Conservation (phyloP, 441 rosid genomes). For the Hypseocharis bilobata region DNA sequence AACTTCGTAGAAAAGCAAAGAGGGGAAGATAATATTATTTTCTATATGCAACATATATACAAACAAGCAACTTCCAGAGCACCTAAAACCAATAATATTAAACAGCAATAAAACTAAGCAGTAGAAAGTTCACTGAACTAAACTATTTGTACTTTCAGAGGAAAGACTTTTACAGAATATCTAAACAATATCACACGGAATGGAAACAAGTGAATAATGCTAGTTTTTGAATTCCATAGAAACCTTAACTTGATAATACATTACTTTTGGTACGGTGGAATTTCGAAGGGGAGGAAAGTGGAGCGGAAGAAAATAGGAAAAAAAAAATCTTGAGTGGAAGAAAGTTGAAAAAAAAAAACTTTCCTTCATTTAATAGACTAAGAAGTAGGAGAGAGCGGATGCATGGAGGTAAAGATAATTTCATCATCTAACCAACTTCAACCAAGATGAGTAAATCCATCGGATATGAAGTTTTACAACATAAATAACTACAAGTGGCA, state of each 20-base stretch:
- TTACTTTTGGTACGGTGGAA: not conserved
- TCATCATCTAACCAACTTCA: conserved; percentile 4
- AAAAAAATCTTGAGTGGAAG: not conserved
- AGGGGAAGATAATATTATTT: not conserved
- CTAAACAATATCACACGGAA: not conserved
- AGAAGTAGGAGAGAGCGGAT: not conserved
- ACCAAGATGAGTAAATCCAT: not conserved
- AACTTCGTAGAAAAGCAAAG: not conserved
- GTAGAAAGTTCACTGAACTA: not conserved
- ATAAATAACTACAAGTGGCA: not conserved
- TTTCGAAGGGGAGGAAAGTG: not conserved
- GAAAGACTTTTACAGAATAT: not conserved
- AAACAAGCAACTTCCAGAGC: not conserved
- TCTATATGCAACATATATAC: not conserved
- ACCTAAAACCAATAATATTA: not conserved
- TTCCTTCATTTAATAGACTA: not conserved
- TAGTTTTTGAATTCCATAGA: not conserved
- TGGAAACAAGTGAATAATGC: not conserved
- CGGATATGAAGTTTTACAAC: conserved; percentile 3
- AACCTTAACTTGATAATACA: not conserved
- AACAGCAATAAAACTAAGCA: not conserved
- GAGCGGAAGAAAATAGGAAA: not conserved
- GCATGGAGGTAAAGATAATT: no score
- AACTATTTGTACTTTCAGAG: not conserved
- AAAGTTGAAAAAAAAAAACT: not conserved